Conservation (phyloP, 371 early-diverging fungal genomes). For the Rhizopus delemar region DNA sequence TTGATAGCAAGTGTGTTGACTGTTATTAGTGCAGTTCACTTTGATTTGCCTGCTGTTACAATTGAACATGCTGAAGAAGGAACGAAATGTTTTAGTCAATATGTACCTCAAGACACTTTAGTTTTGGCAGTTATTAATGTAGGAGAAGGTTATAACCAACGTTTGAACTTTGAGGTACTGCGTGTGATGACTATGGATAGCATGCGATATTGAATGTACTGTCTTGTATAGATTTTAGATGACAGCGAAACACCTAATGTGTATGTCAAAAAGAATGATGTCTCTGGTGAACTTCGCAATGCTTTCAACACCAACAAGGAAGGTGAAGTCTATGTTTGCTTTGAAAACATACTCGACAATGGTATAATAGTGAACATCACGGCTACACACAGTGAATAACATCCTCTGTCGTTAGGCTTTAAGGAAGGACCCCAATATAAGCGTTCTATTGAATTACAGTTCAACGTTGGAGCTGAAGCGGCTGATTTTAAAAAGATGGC, state of each 20-base stretch:
- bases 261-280: constrained; percentile 58
- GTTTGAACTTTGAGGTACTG: constrained; percentile 68
- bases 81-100: constrained; percentile 74
- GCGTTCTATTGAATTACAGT: constrained; percentile 70
- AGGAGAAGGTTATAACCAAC: constrained; percentile 68
- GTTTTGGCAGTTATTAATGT: constrained; percentile 74
- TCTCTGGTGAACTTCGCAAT: constrained; percentile 56
- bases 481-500: constrained; percentile 68
- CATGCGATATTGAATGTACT: neutral
- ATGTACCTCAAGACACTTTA: constrained; percentile 68
- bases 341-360: constrained; percentile 75
- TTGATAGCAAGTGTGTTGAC: constrained; percentile 28
- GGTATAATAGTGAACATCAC: neutral
- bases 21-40: constrained; percentile 64
- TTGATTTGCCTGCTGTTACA: constrained; percentile 66
- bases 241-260: constrained; percentile 62
- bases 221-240: constrained; percentile 58
- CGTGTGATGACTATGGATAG: neutral
- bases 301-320: constrained; percentile 80
- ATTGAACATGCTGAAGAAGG: constrained; percentile 34
- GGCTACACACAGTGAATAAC: too few relatives aligned
- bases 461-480: constrained; percentile 88
- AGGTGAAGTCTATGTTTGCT: constrained; percentile 84
- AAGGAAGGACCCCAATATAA: constrained; percentile 55
- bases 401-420: constrained; percentile 46